phyloP scores from a whole-genome alignment of 2,329 filamentous ascomycete species.

The Penicillium janthinellum region DNA sequence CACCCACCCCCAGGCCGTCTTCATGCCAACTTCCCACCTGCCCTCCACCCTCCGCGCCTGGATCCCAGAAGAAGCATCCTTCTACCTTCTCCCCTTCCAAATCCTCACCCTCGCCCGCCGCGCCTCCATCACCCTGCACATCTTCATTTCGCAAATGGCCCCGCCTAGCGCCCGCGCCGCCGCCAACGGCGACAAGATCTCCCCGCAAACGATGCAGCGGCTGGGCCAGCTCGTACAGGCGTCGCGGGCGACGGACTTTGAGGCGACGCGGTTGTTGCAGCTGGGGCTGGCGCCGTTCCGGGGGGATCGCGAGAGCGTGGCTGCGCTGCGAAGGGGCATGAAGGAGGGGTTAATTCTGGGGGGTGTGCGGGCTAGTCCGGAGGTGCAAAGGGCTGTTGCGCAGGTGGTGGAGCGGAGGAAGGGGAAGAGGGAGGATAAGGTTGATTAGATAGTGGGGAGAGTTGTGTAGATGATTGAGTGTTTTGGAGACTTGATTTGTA shows the following conservation, averaged over 20 bases:
- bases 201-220: constrained; percentile 60
- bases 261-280: constrained; percentile 69
- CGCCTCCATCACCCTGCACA: constrained; percentile 74
- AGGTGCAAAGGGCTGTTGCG: constrained; percentile 78
- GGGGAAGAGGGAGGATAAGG: constrained; percentile 24
- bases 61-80: constrained; percentile 45
- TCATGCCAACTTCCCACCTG: constrained; percentile 39
- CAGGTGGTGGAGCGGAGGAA: constrained; percentile 65
- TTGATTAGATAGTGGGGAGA: constrained; percentile 14
- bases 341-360: constrained; percentile 88
- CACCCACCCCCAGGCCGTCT: constrained; percentile 52
- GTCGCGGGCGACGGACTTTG: constrained; percentile 64
- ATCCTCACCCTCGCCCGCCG: constrained; percentile 74
- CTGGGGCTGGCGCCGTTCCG: constrained; percentile 81
- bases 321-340: constrained; percentile 69
- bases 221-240: constrained; percentile 67
- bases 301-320: constrained; percentile 66
- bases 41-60: constrained; percentile 32
- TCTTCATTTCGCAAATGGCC: constrained; percentile 79
- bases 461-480: neutral
- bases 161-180: constrained; percentile 60
- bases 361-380: constrained; percentile 74
- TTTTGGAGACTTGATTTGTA: neutral
- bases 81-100: constrained; percentile 75
- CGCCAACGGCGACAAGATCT: constrained; percentile 35